phyloP scores from a whole-genome alignment of 2,329 filamentous ascomycete genomes.

The Juglanconis juglandina region DNA sequence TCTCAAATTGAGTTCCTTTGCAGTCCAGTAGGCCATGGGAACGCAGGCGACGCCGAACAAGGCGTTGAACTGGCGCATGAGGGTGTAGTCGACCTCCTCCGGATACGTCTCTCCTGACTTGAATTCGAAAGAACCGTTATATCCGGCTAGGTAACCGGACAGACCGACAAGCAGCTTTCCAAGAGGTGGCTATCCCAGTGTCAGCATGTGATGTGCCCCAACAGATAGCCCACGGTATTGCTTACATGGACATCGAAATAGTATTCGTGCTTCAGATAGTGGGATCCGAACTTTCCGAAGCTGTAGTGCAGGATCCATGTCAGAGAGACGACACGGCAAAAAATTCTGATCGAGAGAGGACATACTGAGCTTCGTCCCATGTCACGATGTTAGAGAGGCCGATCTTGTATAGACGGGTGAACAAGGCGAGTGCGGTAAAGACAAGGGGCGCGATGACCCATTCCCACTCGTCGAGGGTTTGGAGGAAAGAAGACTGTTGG shows the following conservation, averaged over 20 bases:
- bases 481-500: constrained; percentile 54
- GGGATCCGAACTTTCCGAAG: constrained; percentile 96
- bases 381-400: constrained; percentile 65
- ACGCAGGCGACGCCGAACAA: constrained; percentile 90
- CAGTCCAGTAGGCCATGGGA: constrained; percentile 92
- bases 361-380: constrained; percentile 65
- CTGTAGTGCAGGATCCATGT: constrained; percentile 38
- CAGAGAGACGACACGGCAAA: constrained; percentile 14
- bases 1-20: constrained; percentile 82
- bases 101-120: constrained; percentile 97
- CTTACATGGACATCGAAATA: constrained; percentile 74
- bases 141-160: constrained; percentile 92
- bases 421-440: constrained; percentile 60
- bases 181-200: constrained; percentile 67
- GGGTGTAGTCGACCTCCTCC: constrained; percentile 89
- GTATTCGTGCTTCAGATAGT: constrained; percentile 98
- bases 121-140: constrained; percentile 99
- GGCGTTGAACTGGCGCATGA: constrained; percentile 97
- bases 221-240: background rate
- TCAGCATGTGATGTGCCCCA: constrained; percentile 17
- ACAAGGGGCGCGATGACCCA: constrained; percentile 58
- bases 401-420: constrained; percentile 68
- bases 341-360: constrained; percentile 20
- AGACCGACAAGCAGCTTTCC: constrained; percentile 98
- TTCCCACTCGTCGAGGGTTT: constrained; percentile 63